A percentile compares a stretch with the other conserved stretches of the same genome.
These are phyloP conservation scores for Ehretia macrophylla DNA, from an alignment of 257 asterid genomes.

Conservation along the genomic window DNA sequence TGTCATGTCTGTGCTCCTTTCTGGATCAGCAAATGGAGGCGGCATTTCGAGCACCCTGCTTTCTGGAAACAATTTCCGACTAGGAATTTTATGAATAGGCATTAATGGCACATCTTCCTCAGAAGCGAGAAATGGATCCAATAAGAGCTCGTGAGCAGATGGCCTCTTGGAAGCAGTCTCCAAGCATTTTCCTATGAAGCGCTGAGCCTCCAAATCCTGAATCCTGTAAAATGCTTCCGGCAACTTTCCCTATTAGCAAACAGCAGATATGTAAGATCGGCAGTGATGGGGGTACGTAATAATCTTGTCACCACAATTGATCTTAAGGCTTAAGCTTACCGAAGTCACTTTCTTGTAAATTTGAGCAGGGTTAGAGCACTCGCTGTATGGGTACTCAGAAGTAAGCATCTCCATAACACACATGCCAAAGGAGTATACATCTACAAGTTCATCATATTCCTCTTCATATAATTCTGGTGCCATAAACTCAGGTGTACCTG, in stretches of 20 bases:
- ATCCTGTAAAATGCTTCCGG: conserved; percentile 51
- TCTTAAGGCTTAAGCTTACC: conserved; percentile 26
- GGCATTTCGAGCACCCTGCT: conserved; percentile 2
- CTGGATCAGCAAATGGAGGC: conserved; percentile 1
- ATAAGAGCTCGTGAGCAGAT: conserved; percentile 55
- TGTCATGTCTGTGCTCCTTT: conserved; percentile 44
- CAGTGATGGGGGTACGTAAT: background rate
- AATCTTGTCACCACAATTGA: background rate
- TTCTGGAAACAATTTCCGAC: background rate
- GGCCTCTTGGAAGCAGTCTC: conserved; percentile 53
- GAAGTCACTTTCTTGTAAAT: conserved; percentile 90
- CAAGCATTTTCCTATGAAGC: conserved; percentile 71
- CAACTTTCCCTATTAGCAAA: conserved; percentile 50
- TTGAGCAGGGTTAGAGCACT: conserved; percentile 87
- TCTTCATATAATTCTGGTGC: conserved; percentile 85
- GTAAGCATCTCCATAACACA: conserved; percentile 81
- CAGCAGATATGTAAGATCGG: background rate
- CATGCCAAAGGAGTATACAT: conserved; percentile 83
- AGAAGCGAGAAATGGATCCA: conserved; percentile 56
- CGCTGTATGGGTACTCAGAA: conserved; percentile 68
- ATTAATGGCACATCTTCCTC: conserved; percentile 30
- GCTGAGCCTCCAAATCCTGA: conserved; percentile 55
- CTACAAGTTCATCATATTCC: conserved; percentile 73
- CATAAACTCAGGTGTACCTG: conserved; percentile 90
- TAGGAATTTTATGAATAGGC: conserved; percentile 16